Base-by-base conservation (phyloP, 1,139 yeast species). In the Casaregolazyma suthepensis region DNA sequence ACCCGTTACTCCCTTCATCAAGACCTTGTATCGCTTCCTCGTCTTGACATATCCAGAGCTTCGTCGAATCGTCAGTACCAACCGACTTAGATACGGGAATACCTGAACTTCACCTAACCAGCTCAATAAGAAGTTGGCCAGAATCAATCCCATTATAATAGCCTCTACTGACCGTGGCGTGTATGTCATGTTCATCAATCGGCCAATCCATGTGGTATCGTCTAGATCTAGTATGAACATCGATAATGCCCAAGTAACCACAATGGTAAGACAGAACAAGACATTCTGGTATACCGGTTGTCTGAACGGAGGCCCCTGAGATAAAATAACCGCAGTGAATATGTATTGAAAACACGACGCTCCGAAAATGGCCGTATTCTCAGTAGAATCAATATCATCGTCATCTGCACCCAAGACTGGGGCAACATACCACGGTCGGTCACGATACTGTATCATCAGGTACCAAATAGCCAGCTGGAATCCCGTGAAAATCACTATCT, bases 301-400 rank as follows among this genome's bases (percentile, higher is more conserved):
- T 56, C 99, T 78, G 68, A 89, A 94, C n/a, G 99, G 99, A 12
- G 95, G 94, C 0, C 99, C 99, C 29, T 82, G 87, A 31, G 96
- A 87, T 57, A 93, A 74, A 19, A 90, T 81, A 37, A 89, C 73
- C 0, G 98, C 96, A 54, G 85, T 79, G 55, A 89, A 73, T 52
- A 94, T 86, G 68, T 93, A 94, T 72, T 93, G 99, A 73, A 87
- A 86, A 64, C 90, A 88, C 2, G 96, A 80, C 61, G 80, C 83
- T 52, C 84, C 78, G 70, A 93, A 93, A 55, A 93, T 72, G 0
- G 86, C 82, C 0, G 98, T 88, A 65, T 94, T 93, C 67, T 94
- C 99, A 0, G 96, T 83, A 26, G 95, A 85, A 61, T 84, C 79
- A 15, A 94, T 96, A 19, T 82, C 85, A 60, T 86, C 93, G 66